Base-by-base conservation (phyloP, 1,284 basidiomycete species). In the Trametes hirsuta region DNA sequence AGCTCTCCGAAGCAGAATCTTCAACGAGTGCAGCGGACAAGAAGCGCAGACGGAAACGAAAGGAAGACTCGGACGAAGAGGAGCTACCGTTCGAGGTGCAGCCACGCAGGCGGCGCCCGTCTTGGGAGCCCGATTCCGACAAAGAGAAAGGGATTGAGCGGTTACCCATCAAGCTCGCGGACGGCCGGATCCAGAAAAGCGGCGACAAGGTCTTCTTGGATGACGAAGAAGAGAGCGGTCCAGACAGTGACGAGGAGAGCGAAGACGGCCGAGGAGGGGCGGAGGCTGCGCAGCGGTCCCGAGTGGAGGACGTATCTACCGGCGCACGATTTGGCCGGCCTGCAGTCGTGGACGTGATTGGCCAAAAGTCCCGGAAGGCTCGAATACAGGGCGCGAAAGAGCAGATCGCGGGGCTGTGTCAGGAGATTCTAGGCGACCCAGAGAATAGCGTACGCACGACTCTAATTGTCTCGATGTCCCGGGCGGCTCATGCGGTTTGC, bases 401-500 rank as follows among this genome's bases (percentile, higher is more conserved):
- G 71, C 93, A 97, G 74, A 92, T 97, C 59, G 94, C 94, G 1
- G 79, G 82, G 34, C 85, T 95, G 47, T 94, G 95, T 75, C 92
- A 96, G 69, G 94, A 96, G 67, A 93, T 97, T 59, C 78, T 95
- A 57, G 83, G 89, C 30, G 94, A 96, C 66, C 91, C 90, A 22
- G 91, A 94, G 75, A 92, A 90, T 70, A 88, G 86, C 63, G 91
- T 93, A 67, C 65, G 87, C 77, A 50, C 56, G 56, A 44, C 49
- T 52, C 15, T 56, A 44, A 42, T 25, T 54, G 55, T 58, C 52
- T 53, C 49, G 55, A 44, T 54, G 66, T 22, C 56, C 30, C 58
- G 55, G 58, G 65, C 60, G 66, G 72, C 58, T 58, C 49, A 55
- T 55, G 52, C 54, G 40, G 21, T 39, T 61, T 34, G 12, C 9